phyloP scores from a whole-genome alignment of 169 alveolate genomes.

The Eimeria nieschulzi region DNA sequence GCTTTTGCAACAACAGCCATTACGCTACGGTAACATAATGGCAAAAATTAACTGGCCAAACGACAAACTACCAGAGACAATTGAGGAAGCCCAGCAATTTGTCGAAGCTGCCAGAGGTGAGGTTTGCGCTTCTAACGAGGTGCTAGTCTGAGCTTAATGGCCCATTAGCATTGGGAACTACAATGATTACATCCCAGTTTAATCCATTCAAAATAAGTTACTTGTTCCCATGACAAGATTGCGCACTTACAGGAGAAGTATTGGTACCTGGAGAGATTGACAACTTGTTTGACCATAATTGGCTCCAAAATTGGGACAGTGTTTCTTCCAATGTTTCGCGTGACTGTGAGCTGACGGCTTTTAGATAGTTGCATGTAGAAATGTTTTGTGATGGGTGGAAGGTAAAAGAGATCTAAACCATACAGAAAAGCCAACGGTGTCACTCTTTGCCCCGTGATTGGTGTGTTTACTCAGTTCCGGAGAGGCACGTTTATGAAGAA shows the following conservation, averaged over 20 bases:
- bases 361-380: no score
- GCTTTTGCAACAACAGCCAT: constrained; percentile 20
- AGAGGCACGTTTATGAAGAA: constrained; percentile 61
- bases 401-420: no score
- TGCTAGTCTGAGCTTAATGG: background rate
- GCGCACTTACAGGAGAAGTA: constrained; percentile 24
- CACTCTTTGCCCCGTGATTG: background rate
- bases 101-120: constrained; percentile 44
- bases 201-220: background rate
- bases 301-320: constrained; percentile 17
- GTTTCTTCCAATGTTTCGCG: constrained; percentile 36
- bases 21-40: background rate
- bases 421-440: no score
- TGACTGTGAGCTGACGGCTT: constrained; percentile 2
- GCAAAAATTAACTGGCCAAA: constrained; percentile 22
- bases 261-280: constrained; percentile 54
- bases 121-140: background rate
- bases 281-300: constrained; percentile 10
- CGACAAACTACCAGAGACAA: constrained; percentile 30
- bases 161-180: background rate
- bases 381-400: no score
- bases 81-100: background rate
- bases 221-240: no score
- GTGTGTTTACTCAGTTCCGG: constrained; percentile 41
- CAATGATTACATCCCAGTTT: no score